Evolutionary conservation across 2,329 filamentous ascomycete genomes (phyloP).

Genomic region (Pseudogymnoascus sp.): DNA sequence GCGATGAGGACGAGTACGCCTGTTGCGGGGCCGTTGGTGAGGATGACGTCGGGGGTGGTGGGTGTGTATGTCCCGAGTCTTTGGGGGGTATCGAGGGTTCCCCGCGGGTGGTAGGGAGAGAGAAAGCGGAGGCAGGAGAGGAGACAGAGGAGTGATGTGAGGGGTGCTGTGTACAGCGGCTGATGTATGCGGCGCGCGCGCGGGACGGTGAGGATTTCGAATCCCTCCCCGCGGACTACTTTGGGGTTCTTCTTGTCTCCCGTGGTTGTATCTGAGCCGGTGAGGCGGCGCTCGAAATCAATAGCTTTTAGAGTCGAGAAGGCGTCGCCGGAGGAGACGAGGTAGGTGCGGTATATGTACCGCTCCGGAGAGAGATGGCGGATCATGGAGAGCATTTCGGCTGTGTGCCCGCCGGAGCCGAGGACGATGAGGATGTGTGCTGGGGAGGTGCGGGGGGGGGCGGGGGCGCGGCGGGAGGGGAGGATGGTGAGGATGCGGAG

Average conservation of each 20-base stretch:
- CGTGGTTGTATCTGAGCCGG: slow-evolving; percentile 21
- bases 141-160: slow-evolving; percentile 59
- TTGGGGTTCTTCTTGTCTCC: slow-evolving; percentile 12
- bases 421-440: slow-evolving; percentile 71
- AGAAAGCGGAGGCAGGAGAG: slow-evolving; percentile 52
- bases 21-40: slow-evolving; percentile 84
- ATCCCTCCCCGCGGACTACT: slow-evolving; percentile 35
- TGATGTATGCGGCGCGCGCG: slow-evolving; percentile 80
- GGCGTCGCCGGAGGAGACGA: slow-evolving; percentile 67
- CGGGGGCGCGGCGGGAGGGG: slow-evolving; percentile 15
- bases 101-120: slow-evolving; percentile 18
- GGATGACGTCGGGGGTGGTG: slow-evolving; percentile 57
- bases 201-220: slow-evolving; percentile 59
- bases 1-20: slow-evolving; percentile 66
- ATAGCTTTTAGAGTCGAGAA: slow-evolving; percentile 56
- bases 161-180: slow-evolving; percentile 61
- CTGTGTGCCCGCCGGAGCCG: slow-evolving; percentile 87
- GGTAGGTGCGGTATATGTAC: slow-evolving; percentile 65
- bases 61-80: slow-evolving; percentile 26
- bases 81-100: slow-evolving; percentile 15
- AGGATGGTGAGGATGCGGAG: slow-evolving; percentile 25
- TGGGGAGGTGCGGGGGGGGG: slow-evolving; percentile 25
- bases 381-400: slow-evolving; percentile 87
- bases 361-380: slow-evolving; percentile 43
- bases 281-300: slow-evolving; percentile 49